Base-by-base conservation (phyloP, 176 grass and related monocot species). In the Typha latifolia region DNA sequence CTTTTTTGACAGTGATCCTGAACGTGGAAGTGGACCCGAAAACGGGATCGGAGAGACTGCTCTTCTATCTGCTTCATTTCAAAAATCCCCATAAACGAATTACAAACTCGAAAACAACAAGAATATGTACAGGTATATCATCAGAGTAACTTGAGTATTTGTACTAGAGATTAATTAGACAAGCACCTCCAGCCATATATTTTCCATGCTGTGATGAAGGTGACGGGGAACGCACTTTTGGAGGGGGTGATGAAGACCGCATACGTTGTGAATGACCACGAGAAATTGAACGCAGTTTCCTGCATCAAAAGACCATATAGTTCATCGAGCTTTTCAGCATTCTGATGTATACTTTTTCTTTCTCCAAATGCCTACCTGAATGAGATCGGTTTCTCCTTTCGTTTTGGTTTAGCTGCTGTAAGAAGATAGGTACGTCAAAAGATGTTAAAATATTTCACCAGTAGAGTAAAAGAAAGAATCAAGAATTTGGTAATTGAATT, bases 161-260 rank as follows among this genome's bases (percentile, higher is more conserved):
- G 8, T 3, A 63, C 7, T 47, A 61, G 5, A 14, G 26, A 67
- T 5, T 23, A 78, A 29, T 10, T 49, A 29, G 64, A 2, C 47
- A 49, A 79, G 65, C 27, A 11, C 14, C 66, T 78, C 51, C 64
- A 57, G 62, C 77, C 20, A 26, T 63, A 65, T 72, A 48, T 62
- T 66, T 66, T 63, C 51, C 48, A 62, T 47, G 49, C 12, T 82
- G 75, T 70, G 80, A 77, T 53, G 80, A 74, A 53, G 85, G 93
- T 24, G 89, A 93, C 13, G 81, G 34, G 51, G 93, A 92, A 20
- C 79, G 81, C 72, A 83, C 81, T 68, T 84, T 95, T 69, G 75
- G 78, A 79, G 83, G 90, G 29, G 86, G 90, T 34, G 90, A 95
- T 29, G 86, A 51, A 9, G 83, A 84, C 15, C 68, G 77, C 21